These are phyloP conservation scores for Pythium volutum DNA, from an alignment of 352 stramenopile genomes.

Conservation along the genomic window DNA sequence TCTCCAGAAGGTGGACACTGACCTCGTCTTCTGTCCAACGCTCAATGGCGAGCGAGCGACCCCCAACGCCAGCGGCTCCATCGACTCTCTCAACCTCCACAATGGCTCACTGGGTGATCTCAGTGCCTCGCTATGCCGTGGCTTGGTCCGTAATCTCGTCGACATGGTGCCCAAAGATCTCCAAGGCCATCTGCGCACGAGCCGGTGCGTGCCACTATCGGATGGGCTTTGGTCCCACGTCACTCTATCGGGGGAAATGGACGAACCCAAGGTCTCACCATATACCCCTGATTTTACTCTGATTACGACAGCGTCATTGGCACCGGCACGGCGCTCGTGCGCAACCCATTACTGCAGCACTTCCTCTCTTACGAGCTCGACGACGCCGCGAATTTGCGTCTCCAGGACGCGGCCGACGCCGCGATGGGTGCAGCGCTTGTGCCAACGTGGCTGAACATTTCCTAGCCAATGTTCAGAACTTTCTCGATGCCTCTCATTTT, in stretches of 20 bases:
- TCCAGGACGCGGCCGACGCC: constrained; percentile 53
- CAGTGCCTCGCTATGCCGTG: constrained; percentile 56
- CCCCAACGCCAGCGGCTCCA: constrained; percentile 34
- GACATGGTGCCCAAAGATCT: constrained; percentile 57
- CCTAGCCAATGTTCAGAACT: neutral
- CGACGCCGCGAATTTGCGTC: constrained; percentile 33
- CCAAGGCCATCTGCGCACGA: constrained; percentile 25
- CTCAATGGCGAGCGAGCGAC: constrained; percentile 63
- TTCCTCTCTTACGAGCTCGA: constrained; percentile 34
- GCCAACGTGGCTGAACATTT: constrained; percentile 14
- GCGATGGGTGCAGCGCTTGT: constrained; percentile 53
- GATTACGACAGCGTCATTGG: constrained; percentile 51
- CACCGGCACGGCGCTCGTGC: constrained; percentile 65
- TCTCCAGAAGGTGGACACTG: constrained; percentile 42
- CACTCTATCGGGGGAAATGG: neutral
- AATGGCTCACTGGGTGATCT: constrained; percentile 78
- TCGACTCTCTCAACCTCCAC: constrained; percentile 47
- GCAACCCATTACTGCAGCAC: constrained; percentile 48
- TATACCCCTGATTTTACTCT: constrained; percentile 1
- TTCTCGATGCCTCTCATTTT: neutral
- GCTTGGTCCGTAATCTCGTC: constrained; percentile 72
- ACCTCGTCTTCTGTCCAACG: constrained; percentile 57
- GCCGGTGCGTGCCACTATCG: constrained; percentile 30
- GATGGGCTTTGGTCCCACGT: neutral
- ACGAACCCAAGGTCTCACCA: constrained; percentile 1